Base-by-base conservation (phyloP, 2,329 filamentous ascomycete genomes). In the Pyricularia sp. region DNA sequence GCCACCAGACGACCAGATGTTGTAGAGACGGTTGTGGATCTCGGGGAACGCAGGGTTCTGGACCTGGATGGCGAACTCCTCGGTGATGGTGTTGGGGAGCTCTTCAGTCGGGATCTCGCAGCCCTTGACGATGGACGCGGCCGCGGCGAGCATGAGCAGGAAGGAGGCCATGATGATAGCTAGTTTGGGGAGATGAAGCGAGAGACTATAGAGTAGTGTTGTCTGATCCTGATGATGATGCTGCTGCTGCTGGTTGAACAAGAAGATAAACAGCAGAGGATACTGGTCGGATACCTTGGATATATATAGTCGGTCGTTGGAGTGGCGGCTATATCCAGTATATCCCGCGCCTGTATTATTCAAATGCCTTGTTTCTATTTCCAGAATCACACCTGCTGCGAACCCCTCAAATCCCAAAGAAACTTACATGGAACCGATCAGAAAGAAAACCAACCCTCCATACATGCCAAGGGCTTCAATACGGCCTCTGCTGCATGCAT, bases 1-100 rank as follows among this genome's bases (percentile, higher is more conserved):
- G 50, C 78, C 78, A 20, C 78, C 79, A 70, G 76, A 77, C 68
- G 78, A 75, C 75, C 78, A 79, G 20, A 79, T 73, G 68, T 79
- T 78, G 70, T 80, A 72, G 69, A 75, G 75, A 23, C 76, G 77
- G 63, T 79, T 76, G 70, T 81, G 77, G 65, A 80, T 72, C 4
- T 75, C 72, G 3, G 79, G 78, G 68, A 75, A 77, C 2, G 75
- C 74, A 3, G 77, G 71, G 70, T 80, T 80, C 73, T 81, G 79
- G 17, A 80, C 70, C 70, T 76, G 73, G 64, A 81, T 72, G 1
- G 76, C 71, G 71, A 81, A 81, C 58, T 73, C 69, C 23, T 73
- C 68, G 3, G 75, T 69, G 70, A 81, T 79, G 66, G 71, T 78
- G 69, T 77, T 78, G 10, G 78, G 72, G 17, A 76, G 73, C 2